phyloP scores from a whole-genome alignment of 768 basidiomycete genomes.

The Trametes sanguinea region DNA sequence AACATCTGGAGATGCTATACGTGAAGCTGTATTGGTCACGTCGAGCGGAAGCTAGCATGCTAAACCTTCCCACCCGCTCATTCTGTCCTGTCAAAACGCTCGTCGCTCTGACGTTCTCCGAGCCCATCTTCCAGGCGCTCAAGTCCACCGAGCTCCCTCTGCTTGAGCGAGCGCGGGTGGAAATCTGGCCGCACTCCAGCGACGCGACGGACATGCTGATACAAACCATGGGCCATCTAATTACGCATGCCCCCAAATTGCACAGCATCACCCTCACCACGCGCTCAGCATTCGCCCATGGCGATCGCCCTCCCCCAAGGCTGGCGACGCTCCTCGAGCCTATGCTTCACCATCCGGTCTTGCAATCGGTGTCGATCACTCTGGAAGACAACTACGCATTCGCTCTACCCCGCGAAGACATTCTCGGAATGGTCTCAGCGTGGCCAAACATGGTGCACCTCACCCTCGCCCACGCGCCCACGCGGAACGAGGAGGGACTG shows the following conservation, averaged over 20 bases:
- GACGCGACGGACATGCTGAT: conserved; percentile 7
- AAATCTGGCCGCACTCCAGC: conserved; percentile 14
- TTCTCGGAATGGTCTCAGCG: background rate
- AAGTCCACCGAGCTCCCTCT: background rate
- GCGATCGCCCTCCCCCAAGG: conserved; percentile 5
- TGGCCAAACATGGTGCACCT: conserved; percentile 4
- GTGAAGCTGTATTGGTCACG: conserved; percentile 15
- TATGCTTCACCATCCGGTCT: background rate
- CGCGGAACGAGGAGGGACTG: background rate
- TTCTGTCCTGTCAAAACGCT: background rate
- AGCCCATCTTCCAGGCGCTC: background rate
- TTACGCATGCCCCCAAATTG: background rate
- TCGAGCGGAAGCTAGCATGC: background rate
- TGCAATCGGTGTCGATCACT: background rate
- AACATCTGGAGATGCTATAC: conserved; percentile 2
- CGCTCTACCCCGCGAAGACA: conserved; percentile 6
- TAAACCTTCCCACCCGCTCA: background rate
- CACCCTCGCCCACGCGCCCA: conserved; percentile 8
- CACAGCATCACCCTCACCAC: background rate
- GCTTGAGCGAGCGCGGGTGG: background rate
- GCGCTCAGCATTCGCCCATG: conserved; percentile 2
- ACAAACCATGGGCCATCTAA: background rate
- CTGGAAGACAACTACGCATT: conserved; percentile 10
- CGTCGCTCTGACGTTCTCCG: conserved; percentile 2
- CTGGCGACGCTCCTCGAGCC: conserved; percentile 4